Evolutionary conservation across 768 basidiomycete species (phyloP), one percentile per base, ranked within the genome.

Genomic region (Mycena latifolia): DNA sequence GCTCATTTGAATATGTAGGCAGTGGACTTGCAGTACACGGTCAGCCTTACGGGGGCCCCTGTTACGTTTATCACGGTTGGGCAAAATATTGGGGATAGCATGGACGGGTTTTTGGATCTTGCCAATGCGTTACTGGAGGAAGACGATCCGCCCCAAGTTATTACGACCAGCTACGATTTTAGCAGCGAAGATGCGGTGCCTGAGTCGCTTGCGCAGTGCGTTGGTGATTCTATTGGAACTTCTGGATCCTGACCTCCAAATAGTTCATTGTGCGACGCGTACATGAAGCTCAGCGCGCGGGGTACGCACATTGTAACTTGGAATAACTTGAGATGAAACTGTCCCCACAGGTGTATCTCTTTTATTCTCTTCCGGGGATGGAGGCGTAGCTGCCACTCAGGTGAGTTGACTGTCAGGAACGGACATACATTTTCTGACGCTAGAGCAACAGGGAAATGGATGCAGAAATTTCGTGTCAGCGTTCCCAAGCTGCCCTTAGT

Each of bases 401-500:
- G 46, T 47, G 14, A 25, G 9, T 6, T 47, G 14, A 15, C 2
- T 37, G 7, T 37, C 10, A 37, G 15, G 37, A 17, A 33, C 31
- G 6, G 31, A 11, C 31, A 11, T 33, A 5, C 31, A n/a, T n/a
- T n/a, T n/a, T n/a, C 31, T 33, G 6, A 33, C 31, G n/a, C 31
- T 33, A 33, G 31, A 33, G 31, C 11, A 5, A 3, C 50, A 51
- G 50, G 50, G 50, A 20, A 51, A 29, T 22, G 3, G 20, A 51
- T 51, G 50, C n/a, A 28, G 31, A 20, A 51, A 20, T 5, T 51
- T 51, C 31, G 2, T 33, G 50, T 3, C 50, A 4, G 50, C n/a
- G 18, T 51, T 51, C 50, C 50, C 50, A 7, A 51, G 50, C 50
- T 51, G 50, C 50, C 28, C 50, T 9, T 31, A 51, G 50, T 51